These are phyloP conservation scores for Mortierella antarctica DNA, from an alignment of 192 early-diverging fungal genomes.

Conservation along the genomic window DNA sequence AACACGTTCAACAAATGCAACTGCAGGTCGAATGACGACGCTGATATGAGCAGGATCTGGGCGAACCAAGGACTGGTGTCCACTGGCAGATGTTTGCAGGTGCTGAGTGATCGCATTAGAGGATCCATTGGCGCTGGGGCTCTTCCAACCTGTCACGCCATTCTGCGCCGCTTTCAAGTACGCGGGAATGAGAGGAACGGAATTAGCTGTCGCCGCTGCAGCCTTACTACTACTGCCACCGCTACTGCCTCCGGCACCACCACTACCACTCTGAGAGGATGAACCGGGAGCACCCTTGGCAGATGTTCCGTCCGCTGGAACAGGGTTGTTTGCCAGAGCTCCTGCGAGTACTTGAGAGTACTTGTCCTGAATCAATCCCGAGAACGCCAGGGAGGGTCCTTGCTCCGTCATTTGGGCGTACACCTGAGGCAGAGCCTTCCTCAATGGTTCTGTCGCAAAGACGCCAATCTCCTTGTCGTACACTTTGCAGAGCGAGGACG, in stretches of 20 bases:
- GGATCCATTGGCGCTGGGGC: background rate
- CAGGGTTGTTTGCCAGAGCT: conserved; percentile 16
- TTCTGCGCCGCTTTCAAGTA: conserved; percentile 45
- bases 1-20: conserved; percentile 46
- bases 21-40: conserved; percentile 46
- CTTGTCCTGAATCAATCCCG: conserved; percentile 51
- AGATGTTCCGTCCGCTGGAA: conserved; percentile 10
- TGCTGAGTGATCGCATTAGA: conserved; percentile 20
- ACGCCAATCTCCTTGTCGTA: conserved; percentile 38
- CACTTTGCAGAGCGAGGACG: conserved; percentile 29
- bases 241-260: background rate
- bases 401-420: conserved; percentile 51
- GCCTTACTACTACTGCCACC: conserved; percentile 17
- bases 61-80: conserved; percentile 40
- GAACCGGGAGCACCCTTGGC: background rate
- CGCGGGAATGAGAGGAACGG: conserved; percentile 42
- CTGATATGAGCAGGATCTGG: conserved; percentile 48
- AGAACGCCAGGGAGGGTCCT: conserved; percentile 40
- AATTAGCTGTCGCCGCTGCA: conserved; percentile 32
- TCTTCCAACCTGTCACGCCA: conserved; percentile 36
- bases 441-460: conserved; percentile 3
- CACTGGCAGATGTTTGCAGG: conserved; percentile 44
- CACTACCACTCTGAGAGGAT: background rate
- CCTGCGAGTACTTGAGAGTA: conserved; percentile 36
- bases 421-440: conserved; percentile 40